Evolutionary conservation across 1,284 basidiomycete species (phyloP).

Genomic region (Puccinia coronata): DNA sequence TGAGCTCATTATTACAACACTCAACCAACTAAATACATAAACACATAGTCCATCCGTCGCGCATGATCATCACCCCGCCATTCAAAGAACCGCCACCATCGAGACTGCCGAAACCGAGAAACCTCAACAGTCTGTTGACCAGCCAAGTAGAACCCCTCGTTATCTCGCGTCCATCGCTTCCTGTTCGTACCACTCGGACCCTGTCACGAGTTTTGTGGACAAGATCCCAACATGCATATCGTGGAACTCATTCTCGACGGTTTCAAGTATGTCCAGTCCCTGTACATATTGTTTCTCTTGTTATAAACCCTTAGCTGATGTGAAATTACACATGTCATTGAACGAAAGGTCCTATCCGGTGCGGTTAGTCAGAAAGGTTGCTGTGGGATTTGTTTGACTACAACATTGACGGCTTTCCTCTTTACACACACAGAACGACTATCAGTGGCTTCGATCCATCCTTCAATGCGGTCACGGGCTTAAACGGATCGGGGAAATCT

Average conservation of each 20-base stretch:
- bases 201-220: too few species aligned
- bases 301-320: not conserved
- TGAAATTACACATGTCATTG: not conserved
- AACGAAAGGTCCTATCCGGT: constrained; percentile 33
- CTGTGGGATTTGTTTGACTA: not conserved
- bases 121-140: too few species aligned
- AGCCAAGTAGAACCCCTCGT: not conserved
- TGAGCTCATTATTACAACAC: too few species aligned
- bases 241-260: constrained; percentile 62
- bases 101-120: too few species aligned
- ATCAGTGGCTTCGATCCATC: constrained; percentile 61
- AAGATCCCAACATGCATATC: constrained; percentile 56
- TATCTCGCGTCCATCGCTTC: not conserved
- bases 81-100: too few species aligned
- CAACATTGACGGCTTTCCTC: constrained; percentile 8
- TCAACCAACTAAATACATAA: too few species aligned
- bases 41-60: too few species aligned
- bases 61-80: too few species aligned
- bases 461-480: constrained; percentile 62
- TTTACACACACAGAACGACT: constrained; percentile 59
- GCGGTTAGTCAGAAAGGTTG: constrained; percentile 24
- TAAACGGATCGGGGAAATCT: constrained; percentile 73
- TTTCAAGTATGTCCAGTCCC: constrained; percentile 59
- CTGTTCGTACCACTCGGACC: too few species aligned
- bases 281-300: not conserved